Evolutionary conservation across 2,329 filamentous ascomycete genomes (phyloP).

Genomic region (Fusarium mangiferae): DNA sequence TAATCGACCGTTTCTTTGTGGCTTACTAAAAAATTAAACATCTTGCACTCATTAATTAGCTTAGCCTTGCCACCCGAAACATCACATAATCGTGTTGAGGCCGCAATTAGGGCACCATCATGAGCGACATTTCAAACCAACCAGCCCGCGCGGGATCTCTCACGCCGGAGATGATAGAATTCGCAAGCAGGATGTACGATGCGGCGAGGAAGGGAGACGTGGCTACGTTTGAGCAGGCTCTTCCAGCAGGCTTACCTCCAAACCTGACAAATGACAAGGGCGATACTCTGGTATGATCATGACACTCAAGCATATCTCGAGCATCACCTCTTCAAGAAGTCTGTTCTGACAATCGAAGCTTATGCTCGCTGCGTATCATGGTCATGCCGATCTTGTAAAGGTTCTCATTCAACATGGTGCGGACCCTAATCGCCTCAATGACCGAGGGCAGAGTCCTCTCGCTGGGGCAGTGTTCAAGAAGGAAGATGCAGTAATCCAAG

Average conservation of each 20-base stretch:
- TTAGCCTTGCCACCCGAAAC: not conserved
- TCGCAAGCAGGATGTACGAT: conserved; percentile 74
- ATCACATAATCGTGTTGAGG: not conserved
- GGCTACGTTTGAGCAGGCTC: conserved; percentile 68
- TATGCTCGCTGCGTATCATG: conserved; percentile 79
- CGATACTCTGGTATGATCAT: conserved; percentile 68
- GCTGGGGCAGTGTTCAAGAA: conserved; percentile 80
- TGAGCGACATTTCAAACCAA: conserved; percentile 30
- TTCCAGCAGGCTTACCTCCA: conserved; percentile 72
- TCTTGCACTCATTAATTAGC: not conserved
- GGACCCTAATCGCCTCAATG: conserved; percentile 75
- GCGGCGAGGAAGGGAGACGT: conserved; percentile 70
- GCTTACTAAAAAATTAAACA: not conserved
- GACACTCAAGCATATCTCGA: conserved; percentile 28
- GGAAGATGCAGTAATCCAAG: conserved; percentile 71
- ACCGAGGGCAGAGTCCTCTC: conserved; percentile 73
- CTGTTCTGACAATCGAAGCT: conserved; percentile 54
- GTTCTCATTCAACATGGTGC: conserved; percentile 71
- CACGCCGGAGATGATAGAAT: conserved; percentile 72
- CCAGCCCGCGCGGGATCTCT: conserved; percentile 47
- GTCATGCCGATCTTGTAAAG: conserved; percentile 68
- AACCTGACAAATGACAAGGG: conserved; percentile 80
- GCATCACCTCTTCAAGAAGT: not conserved
- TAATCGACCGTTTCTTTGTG: not conserved
- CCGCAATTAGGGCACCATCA: conserved; percentile 1